Base-by-base conservation (phyloP, 202 grass and related monocot genomes). In the Panicum hallii region DNA sequence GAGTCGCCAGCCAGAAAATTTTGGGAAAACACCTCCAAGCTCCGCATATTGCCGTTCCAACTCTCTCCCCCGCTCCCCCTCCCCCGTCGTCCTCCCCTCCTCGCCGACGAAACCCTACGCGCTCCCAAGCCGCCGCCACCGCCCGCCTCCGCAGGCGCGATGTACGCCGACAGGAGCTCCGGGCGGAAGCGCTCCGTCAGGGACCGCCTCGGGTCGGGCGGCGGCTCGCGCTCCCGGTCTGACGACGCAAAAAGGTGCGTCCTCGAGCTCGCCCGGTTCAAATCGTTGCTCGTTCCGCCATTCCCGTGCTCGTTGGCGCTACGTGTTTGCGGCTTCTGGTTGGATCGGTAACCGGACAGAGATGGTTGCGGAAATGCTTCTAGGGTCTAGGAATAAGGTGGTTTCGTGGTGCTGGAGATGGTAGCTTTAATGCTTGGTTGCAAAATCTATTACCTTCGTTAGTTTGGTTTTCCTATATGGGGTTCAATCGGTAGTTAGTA, bases 181-280 rank as follows among this genome's bases (percentile, higher is more conserved):
- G 79, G 87, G 16, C 52, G 82, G 79, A 94, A 94, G 82, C 79
- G 90, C 17, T 92, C 92, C 60, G 67, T 94, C 65, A 90, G 49
- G 87, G 92, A 94, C 62, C 92, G 89, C 65, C 87, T 94, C 23
- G 67, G 83, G 16, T 81, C 69, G 42, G 85, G 58, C 40, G 26
- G 58, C 4, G 54, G 7, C 55, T 72, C 75, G 50, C 82, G 62
- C 81, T 36, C 72, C 74, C 62, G 58, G 43, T 52, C 84, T 2
- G 84, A 82, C 14, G 40, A 57, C 75, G 85, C 74, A n/a, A 92
- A 90, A 64, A 92, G 92, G 92, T 94, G 11, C 73, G 68, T 8
- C 58, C 75, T 75, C 46, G n/a, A 84, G 77, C 54, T 74, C 72
- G 19, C 17, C 67, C 74, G 79, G 34, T 63, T 48, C 63, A 1